These are phyloP conservation scores for Aspergillus carbonarius DNA, from an alignment of 2,329 filamentous ascomycete species.

Conservation along the genomic window DNA sequence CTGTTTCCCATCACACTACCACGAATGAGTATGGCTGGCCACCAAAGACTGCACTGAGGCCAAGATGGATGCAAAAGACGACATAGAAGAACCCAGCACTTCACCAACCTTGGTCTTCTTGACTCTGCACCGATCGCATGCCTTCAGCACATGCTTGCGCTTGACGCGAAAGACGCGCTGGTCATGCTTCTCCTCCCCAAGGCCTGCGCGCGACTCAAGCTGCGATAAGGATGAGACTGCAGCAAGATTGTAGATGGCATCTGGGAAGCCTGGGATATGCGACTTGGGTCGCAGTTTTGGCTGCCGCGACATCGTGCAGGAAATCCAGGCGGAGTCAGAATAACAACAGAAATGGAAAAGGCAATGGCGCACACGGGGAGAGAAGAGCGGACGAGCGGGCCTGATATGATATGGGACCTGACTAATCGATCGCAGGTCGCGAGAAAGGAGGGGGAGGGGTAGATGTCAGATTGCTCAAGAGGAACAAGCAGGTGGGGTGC, in stretches of 20 bases:
- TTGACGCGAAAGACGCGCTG: constrained; percentile 45
- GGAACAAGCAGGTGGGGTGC: constrained; percentile 18
- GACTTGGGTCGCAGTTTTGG: constrained; percentile 41
- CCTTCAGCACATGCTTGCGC: constrained; percentile 46
- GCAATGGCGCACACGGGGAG: constrained; percentile 3
- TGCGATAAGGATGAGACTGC: constrained; percentile 32
- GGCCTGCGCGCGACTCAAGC: constrained; percentile 28
- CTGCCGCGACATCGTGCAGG: constrained; percentile 41
- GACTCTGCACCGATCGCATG: constrained; percentile 47
- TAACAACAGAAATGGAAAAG: constrained; percentile 5
- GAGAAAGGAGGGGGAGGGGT: constrained; percentile 17
- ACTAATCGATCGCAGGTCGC: constrained; percentile 9
- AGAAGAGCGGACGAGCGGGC: neutral
- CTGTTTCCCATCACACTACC: constrained; percentile 47
- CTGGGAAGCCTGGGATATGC: constrained; percentile 35
- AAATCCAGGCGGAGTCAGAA: constrained; percentile 4
- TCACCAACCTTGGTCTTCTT: constrained; percentile 46
- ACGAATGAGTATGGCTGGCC: constrained; percentile 16
- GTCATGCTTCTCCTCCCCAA: constrained; percentile 36
- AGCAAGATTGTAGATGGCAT: constrained; percentile 35
- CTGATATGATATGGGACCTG: constrained; percentile 3
- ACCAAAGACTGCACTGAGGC: neutral
- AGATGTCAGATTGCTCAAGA: constrained; percentile 11
- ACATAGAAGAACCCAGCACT: constrained; percentile 5
- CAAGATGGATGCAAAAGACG: constrained; percentile 3